These are phyloP conservation scores for Hanseniaspora vineae DNA, from an alignment of 805 yeast species.

Conservation along the genomic window DNA sequence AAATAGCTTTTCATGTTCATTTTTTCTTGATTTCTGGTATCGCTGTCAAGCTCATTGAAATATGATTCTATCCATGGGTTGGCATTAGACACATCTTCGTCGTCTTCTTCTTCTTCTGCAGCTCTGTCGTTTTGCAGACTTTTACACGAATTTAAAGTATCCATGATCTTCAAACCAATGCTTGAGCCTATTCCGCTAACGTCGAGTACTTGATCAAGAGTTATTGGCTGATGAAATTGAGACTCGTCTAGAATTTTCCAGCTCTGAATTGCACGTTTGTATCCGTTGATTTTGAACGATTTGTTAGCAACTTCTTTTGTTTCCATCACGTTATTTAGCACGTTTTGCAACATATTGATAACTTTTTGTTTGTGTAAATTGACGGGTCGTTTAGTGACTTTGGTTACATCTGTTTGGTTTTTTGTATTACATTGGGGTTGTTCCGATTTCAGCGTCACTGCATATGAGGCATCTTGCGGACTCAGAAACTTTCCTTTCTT, in stretches of 20 bases:
- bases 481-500: background rate
- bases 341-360: conserved; percentile 14
- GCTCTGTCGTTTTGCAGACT: too few species aligned
- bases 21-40: background rate
- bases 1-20: background rate
- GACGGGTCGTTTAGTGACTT: background rate
- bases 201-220: background rate
- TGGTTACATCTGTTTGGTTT: background rate
- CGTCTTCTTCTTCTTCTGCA: background rate
- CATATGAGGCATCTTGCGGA: background rate
- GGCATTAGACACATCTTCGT: background rate
- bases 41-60: background rate
- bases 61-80: background rate
- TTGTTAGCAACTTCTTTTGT: background rate
- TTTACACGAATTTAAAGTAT: background rate
- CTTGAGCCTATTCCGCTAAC: background rate
- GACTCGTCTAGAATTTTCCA: background rate
- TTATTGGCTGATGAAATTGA: background rate
- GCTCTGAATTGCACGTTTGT: background rate
- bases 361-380: conserved; percentile 6
- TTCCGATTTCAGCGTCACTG: background rate
- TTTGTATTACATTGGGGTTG: background rate
- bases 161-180: background rate
- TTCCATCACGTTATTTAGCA: background rate
- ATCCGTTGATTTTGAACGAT: background rate